These are phyloP conservation scores for Solanum sejunctum DNA, from an alignment of 257 asterid genomes.

Conservation along the genomic window DNA sequence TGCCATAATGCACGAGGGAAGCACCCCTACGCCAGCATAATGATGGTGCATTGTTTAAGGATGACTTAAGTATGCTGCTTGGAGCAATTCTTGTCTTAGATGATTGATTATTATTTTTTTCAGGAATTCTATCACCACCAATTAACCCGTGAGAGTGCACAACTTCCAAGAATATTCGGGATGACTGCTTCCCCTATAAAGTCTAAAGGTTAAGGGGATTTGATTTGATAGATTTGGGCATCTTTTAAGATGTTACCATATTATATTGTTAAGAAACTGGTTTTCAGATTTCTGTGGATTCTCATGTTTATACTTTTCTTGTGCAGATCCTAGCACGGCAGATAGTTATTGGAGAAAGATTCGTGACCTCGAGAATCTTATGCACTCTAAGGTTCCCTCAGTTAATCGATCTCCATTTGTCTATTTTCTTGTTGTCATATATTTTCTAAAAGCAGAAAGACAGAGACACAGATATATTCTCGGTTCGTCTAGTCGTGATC, in stretches of 20 bases:
- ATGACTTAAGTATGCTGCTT: not conserved
- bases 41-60: slow-evolving; percentile 40
- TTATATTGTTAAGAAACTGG: not conserved
- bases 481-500: not conserved
- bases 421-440: not conserved
- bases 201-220: slow-evolving; percentile 46
- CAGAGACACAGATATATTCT: too few species aligned
- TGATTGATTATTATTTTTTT: not conserved
- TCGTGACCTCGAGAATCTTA: slow-evolving; percentile 45
- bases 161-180: slow-evolving; percentile 75
- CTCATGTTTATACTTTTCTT: not conserved
- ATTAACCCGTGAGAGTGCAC: slow-evolving; percentile 4
- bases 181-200: slow-evolving; percentile 94
- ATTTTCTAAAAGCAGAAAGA: not conserved
- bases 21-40: slow-evolving; percentile 54
- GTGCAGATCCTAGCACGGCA: slow-evolving; percentile 31
- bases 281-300: not conserved
- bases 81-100: not conserved
- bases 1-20: slow-evolving; percentile 84
- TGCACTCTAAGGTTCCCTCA: slow-evolving; percentile 68
- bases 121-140: slow-evolving; percentile 61
- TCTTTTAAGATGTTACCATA: not conserved
- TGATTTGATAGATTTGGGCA: not conserved
- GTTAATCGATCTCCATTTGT: not conserved
- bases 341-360: slow-evolving; percentile 42